phyloP scores from a whole-genome alignment of 768 basidiomycete species.

The Baorangia bicolor region DNA sequence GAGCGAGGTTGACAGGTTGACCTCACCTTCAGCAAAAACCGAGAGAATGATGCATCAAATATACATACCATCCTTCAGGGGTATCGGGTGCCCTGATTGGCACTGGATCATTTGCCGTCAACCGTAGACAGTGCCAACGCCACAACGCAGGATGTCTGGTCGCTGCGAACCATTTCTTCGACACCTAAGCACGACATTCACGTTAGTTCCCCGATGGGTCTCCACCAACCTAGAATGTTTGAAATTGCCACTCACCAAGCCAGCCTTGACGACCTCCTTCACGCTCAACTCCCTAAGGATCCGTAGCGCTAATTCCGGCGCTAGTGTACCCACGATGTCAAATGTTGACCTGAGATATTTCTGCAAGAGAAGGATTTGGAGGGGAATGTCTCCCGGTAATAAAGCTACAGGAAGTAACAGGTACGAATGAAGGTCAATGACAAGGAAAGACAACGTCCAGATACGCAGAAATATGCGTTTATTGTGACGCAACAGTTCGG shows the following conservation, averaged over 20 bases:
- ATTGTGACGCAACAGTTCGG: not conserved
- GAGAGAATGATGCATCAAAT: not conserved
- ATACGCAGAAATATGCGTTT: not conserved
- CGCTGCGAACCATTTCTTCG: constrained; percentile 40
- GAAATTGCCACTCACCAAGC: constrained; percentile 27
- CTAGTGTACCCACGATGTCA: constrained; percentile 74
- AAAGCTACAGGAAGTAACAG: constrained; percentile 46
- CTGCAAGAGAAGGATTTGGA: constrained; percentile 81
- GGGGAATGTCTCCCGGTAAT: constrained; percentile 79
- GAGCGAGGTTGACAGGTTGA: not conserved
- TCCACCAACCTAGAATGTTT: not conserved
- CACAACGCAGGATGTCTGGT: constrained; percentile 69
- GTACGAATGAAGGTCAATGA: constrained; percentile 7
- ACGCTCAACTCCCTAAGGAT: constrained; percentile 61
- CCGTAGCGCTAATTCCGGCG: constrained; percentile 61
- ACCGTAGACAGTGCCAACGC: constrained; percentile 70
- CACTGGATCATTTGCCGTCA: constrained; percentile 71
- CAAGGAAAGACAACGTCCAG: not conserved
- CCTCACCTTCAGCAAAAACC: not conserved
- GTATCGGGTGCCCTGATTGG: constrained; percentile 59
- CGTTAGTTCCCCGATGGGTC: not conserved
- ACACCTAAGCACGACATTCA: constrained; percentile 31
- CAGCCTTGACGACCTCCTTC: constrained; percentile 56
- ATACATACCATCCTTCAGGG: constrained; percentile 70
- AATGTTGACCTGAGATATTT: constrained; percentile 82